These are phyloP conservation scores for Babesia sp. DNA, from an alignment of 169 alveolate genomes.

Conservation along the genomic window DNA sequence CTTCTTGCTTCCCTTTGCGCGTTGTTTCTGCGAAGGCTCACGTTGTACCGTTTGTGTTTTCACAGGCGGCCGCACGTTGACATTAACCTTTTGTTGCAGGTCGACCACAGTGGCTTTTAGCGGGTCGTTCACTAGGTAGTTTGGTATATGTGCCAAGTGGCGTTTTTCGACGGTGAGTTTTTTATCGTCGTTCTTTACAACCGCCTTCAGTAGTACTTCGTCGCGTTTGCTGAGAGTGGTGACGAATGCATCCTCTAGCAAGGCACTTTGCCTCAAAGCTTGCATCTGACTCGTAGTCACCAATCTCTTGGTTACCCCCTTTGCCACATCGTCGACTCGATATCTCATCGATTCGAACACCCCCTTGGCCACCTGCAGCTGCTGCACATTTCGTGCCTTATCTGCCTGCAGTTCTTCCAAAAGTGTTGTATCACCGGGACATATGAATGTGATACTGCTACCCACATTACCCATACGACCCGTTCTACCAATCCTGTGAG, in stretches of 20 bases:
- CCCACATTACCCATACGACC: slow-evolving; percentile 92
- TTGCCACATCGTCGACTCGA: slow-evolving; percentile 53
- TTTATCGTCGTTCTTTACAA: slow-evolving; percentile 47
- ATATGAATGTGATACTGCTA: slow-evolving; percentile 86
- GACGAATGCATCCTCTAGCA: slow-evolving; percentile 52
- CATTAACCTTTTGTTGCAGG: slow-evolving; percentile 22
- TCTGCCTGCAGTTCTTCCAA: slow-evolving; percentile 26
- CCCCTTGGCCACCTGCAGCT: slow-evolving; percentile 8
- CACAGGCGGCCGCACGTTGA: slow-evolving; percentile 15
- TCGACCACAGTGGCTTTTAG: slow-evolving; percentile 31
- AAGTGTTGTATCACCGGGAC: slow-evolving; percentile 5
- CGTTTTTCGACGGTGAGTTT: slow-evolving; percentile 41
- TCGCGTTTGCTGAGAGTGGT: slow-evolving; percentile 43
- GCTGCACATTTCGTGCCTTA: neutral
- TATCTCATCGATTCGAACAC: slow-evolving; percentile 48
- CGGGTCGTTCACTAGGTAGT: slow-evolving; percentile 43
- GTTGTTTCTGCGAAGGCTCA: neutral
- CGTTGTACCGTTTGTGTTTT: neutral
- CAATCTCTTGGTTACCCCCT: slow-evolving; percentile 50
- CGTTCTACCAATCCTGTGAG: slow-evolving; percentile 96
- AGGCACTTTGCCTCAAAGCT: slow-evolving; percentile 58
- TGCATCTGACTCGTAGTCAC: slow-evolving; percentile 54
- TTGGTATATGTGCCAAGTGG: slow-evolving; percentile 56
- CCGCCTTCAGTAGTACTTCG: slow-evolving; percentile 47
- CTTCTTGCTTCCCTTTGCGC: neutral